Percentiles rank a stretch among this genome's conserved stretches.
These are phyloP conservation scores for Erythrobasidium yunnanense DNA, from an alignment of 768 basidiomycete genomes.

Conservation along the genomic window DNA sequence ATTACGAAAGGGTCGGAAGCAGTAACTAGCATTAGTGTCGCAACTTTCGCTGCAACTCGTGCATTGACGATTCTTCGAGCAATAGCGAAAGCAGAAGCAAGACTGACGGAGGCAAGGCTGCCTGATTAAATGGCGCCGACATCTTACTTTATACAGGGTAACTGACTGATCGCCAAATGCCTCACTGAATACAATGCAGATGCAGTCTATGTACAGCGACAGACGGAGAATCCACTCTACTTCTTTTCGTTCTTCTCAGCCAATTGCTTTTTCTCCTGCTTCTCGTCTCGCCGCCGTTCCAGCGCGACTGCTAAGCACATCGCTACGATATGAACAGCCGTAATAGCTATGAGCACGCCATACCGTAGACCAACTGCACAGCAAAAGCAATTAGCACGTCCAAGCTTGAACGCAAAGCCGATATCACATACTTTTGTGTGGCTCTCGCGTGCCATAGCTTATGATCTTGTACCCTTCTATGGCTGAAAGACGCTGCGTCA, in stretches of 20 bases:
- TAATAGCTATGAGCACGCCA: constrained; percentile 39
- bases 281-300: constrained; percentile 37
- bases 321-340: constrained; percentile 37
- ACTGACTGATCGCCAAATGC: no score
- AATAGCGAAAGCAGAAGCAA: no score
- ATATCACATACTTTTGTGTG: constrained; percentile 10
- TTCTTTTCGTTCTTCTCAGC: constrained; percentile 28
- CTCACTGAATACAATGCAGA: no score
- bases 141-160: no score
- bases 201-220: no score
- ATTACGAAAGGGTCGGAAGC: background rate
- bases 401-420: background rate
- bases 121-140: no score
- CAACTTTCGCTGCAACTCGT: background rate
- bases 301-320: constrained; percentile 33
- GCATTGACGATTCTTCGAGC: no score
- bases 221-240: no score
- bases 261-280: constrained; percentile 19
- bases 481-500: constrained; percentile 16
- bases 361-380: constrained; percentile 39
- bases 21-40: no score
- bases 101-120: no score
- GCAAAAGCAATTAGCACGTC: background rate
- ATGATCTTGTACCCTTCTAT: constrained; percentile 40
- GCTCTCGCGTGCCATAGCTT: constrained; percentile 37